Base-by-base conservation (phyloP, 202 grass and related monocot species). In the Miscanthus sacchariflorus region DNA sequence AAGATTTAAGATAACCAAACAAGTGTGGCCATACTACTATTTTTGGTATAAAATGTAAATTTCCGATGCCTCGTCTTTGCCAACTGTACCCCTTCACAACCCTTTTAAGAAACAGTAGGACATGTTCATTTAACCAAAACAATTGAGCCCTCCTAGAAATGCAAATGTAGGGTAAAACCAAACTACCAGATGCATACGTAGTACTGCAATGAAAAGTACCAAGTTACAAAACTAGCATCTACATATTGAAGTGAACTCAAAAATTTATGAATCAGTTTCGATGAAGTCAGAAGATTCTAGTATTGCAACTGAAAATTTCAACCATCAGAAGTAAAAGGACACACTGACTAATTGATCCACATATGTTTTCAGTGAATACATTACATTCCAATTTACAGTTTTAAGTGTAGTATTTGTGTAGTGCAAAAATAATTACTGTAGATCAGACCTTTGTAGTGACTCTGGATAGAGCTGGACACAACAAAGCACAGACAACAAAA, bases 1-100 rank as follows among this genome's bases (percentile, higher is more conserved):
- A 81, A 81, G 43, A 48, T 44, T 49, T 69, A 69, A 81, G 64
- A 69, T 65, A 81, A 69, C 10, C 43, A 81, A 81, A 35, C 25
- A 49, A n/a, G 25, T 21, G 78, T 19, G 61, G 78, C 24, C 40
- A 81, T 48, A 68, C 5, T 48, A 48, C 24, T 48, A 46, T 18
- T 7, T 49, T 78, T 23, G 49, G 12, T 43, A 24, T 5, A 78
- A 30, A 61, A 40, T 23, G 52, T 35, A 73, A 83, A 56, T 19
- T 56, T 27, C 13, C 9, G 50, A 36, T 61, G 9, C 15, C 67
- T 4, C 25, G 11, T 28, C 23, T 74, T 74, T 74, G 12, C 25
- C 72, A 30, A 75, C 45, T 4, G 3, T 52, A 83, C 6, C 17
- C 59, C 9, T 6, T 45, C 21, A 25, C 67, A 49, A 4, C 9